Evolutionary conservation across 768 basidiomycete species (phyloP).

Genomic region (Pholiota conissans): DNA sequence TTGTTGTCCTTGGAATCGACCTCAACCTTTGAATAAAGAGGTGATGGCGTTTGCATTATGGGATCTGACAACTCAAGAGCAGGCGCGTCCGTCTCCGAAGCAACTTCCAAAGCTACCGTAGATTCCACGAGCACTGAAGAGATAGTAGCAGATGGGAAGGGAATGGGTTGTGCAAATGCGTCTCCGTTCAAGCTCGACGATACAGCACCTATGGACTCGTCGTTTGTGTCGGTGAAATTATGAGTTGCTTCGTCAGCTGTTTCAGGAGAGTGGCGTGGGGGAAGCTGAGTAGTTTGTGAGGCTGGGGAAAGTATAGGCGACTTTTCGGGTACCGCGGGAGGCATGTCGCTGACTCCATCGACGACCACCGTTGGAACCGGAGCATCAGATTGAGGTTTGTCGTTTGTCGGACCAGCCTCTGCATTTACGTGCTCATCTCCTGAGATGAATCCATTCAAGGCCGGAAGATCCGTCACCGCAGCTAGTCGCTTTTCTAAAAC

Average conservation of each 20-base stretch:
- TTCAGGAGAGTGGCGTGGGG: not conserved
- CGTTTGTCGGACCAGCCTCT: not conserved
- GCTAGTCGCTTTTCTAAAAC: constrained; percentile 36
- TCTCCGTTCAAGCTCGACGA: no score
- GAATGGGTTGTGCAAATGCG: no score
- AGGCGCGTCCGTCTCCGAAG: not conserved
- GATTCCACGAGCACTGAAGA: not conserved
- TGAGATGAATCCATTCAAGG: not conserved
- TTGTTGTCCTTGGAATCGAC: not conserved
- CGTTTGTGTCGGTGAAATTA: no score
- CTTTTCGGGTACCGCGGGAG: constrained; percentile 4
- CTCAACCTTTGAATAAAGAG: not conserved
- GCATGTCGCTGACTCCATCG: not conserved
- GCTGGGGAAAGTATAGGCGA: not conserved
- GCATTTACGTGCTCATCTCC: not conserved
- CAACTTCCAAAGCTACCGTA: not conserved
- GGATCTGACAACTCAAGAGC: not conserved
- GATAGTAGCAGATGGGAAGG: no score
- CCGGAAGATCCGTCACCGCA: constrained; percentile 1
- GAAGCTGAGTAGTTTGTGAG: not conserved
- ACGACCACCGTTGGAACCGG: not conserved
- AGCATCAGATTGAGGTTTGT: not conserved
- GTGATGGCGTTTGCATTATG: not conserved
- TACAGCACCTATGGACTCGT: no score
- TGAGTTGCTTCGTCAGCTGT: not conserved